Evolutionary conservation across 208 protist species (phyloP), one percentile per base, ranked within the genome.

Genomic region (Leishmania amazonensis): DNA sequence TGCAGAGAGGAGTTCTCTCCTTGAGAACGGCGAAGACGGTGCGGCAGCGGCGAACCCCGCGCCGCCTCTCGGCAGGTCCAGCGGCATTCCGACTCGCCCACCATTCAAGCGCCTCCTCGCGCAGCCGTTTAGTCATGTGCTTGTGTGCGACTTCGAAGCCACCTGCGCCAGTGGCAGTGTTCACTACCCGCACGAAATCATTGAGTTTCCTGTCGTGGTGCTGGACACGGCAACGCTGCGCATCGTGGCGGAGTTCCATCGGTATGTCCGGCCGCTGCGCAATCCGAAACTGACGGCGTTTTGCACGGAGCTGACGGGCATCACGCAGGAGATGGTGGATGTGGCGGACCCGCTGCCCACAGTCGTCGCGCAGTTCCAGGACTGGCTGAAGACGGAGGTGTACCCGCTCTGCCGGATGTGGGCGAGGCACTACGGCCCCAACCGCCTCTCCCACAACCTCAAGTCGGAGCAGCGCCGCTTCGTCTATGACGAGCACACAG

Each of bases 131-230:
- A 91, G 96, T 65, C 89, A 99, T 87, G 81, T 99, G 75, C 83
- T 97, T 17, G 91, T 98, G 40, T 96, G 93, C 72, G 96, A 98
- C 85, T 98, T 98, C 78, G 96, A 98, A 89, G 94, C 94, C 1
- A 98, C 96, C 15, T 98, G 96, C 78, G 93, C 95, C 60, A 81
- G 82, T 45, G 87, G 84, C 79, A 91, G 86, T 72, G 84, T 88
- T 40, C 45, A 89, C 75, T 96, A 90, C 68, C 93, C 89, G 58
- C 94, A 99, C 79, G 98, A 99, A 87, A 99, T 99, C 81, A 99
- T 99, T 79, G 98, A 99, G 86, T 99, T 99, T 67, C 97, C 98
- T 15, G 94, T 98, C 3, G 94, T 99, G 4, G 88, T 97, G 54
- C 47, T 99, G 2, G 92, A 98, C 85, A 93, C 91, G 15, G 80